These are phyloP conservation scores for Colletotrichum theobromicola DNA, from an alignment of 2,329 filamentous ascomycete species.

Conservation along the genomic window DNA sequence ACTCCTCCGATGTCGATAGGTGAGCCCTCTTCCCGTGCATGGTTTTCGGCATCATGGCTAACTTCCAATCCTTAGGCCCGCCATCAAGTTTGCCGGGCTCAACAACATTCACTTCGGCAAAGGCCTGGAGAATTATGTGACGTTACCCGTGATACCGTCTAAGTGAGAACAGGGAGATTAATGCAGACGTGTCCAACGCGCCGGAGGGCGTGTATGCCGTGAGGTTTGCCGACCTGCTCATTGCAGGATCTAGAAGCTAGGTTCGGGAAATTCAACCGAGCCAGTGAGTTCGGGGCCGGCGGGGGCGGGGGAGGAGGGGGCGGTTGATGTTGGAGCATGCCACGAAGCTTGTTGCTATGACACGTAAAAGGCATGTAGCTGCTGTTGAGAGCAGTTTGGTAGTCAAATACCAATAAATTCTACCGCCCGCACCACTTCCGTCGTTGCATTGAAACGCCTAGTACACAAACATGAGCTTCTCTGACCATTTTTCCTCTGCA, in stretches of 20 bases:
- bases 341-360: neutral
- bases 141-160: slow-evolving; percentile 55
- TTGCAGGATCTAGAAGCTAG: neutral
- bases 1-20: slow-evolving; percentile 55
- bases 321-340: neutral
- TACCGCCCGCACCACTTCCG: neutral
- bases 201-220: neutral
- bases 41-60: slow-evolving; percentile 34
- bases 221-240: neutral
- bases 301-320: neutral
- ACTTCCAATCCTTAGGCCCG: slow-evolving; percentile 52
- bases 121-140: slow-evolving; percentile 54
- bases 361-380: neutral
- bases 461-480: slow-evolving; percentile 1
- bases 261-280: neutral
- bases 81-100: slow-evolving; percentile 40
- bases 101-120: slow-evolving; percentile 61
- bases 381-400: neutral
- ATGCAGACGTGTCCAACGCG: too few species aligned
- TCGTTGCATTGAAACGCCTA: neutral
- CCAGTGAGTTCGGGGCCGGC: neutral
- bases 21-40: slow-evolving; percentile 30
- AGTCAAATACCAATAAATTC: neutral
- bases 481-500: slow-evolving; percentile 57
- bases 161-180: neutral